These are phyloP conservation scores for Herpetospermum pedunculosum DNA, from an alignment of 306 rosid genomes.

Conservation along the genomic window DNA sequence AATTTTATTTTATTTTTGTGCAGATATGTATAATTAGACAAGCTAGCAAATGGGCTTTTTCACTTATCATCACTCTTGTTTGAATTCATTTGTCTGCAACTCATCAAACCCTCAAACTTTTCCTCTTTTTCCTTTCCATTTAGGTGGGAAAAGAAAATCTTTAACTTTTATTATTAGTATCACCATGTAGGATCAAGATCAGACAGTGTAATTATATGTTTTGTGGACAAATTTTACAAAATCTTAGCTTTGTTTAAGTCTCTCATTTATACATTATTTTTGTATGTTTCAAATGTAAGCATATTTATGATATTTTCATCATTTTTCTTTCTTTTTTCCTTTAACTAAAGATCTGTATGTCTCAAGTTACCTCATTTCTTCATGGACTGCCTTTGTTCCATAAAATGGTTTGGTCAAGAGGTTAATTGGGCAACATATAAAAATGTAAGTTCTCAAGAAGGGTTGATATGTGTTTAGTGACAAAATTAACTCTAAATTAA, in stretches of 20 bases:
- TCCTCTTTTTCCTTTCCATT: neutral
- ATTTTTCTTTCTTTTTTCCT: neutral
- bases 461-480: neutral
- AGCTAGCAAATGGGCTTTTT: neutral
- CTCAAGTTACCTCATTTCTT: neutral
- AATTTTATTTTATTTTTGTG: neutral
- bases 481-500: neutral
- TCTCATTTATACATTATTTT: neutral
- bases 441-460: neutral
- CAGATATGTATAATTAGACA: neutral
- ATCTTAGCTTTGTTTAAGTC: neutral
- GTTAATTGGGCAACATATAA: neutral
- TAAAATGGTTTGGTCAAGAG: neutral
- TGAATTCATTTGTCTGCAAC: conserved; percentile 2
- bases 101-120: neutral
- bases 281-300: neutral
- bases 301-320: neutral
- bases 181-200: neutral
- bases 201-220: conserved; percentile 3
- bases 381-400: neutral
- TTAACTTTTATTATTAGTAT: conserved; percentile 3
- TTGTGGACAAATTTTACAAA: neutral
- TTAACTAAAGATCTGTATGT: neutral
- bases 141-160: no score
- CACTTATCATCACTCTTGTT: neutral